A percentile compares a stretch with the other conserved stretches of the same genome.
Evolutionary conservation across 306 rosid genomes (phyloP).

Genomic region (Cicer bijugum): DNA sequence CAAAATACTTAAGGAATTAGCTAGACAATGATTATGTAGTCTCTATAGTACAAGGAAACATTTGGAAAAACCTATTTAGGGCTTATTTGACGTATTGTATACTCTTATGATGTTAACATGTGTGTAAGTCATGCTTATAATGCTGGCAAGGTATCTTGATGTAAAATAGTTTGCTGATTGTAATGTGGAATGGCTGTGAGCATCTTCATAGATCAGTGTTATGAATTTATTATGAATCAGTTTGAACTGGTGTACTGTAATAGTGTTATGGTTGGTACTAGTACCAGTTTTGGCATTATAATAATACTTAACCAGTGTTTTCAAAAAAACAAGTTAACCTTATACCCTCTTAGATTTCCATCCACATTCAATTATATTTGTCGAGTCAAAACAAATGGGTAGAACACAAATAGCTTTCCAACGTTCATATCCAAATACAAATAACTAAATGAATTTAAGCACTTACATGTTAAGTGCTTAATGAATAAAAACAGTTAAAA

Average conservation of each 20-base stretch:
- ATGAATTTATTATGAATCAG: too few species aligned
- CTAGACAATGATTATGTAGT: constrained; percentile 2
- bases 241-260: too few species aligned
- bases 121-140: neutral
- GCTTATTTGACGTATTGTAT: neutral
- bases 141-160: too few species aligned
- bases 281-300: too few species aligned
- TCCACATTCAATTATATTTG: neutral
- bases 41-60: neutral
- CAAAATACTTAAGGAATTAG: neutral
- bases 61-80: neutral
- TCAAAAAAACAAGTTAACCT: neutral
- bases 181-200: too few species aligned
- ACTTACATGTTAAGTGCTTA: neutral
- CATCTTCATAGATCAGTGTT: too few species aligned
- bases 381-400: neutral
- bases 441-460: neutral
- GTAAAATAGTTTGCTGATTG: too few species aligned
- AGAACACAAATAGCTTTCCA: neutral
- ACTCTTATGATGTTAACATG: neutral
- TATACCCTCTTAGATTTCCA: neutral
- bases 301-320: too few species aligned
- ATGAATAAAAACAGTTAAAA: neutral
- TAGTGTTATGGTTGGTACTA: too few species aligned
- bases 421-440: neutral